Base-by-base conservation (phyloP, 2,329 filamentous ascomycete genomes). In the Sclerotinia glacialis region DNA sequence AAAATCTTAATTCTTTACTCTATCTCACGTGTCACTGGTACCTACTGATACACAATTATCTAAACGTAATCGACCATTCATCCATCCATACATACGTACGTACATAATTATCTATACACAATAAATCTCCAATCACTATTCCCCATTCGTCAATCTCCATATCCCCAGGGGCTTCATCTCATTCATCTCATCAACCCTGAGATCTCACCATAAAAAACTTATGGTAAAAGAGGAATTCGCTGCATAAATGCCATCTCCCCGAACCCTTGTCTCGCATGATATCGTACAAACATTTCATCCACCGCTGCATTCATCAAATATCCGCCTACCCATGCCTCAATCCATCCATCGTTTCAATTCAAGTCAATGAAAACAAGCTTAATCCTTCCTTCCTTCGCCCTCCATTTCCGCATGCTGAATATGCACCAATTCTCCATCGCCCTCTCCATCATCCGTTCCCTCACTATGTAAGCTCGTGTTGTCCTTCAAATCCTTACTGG, bases 371-470 rank as follows among this genome's bases (percentile, higher is more conserved):
- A 37, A n/a, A 37, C 14, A 47, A 37, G 26, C 37, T n/a, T 37
- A 55, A 14, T 46, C 47, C 65, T 53, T 68, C 68, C 44, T 68
- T 28, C 23, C 26, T 26, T 28, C 70, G 16, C 70, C 71, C 40
- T 70, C 67, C 67, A 70, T 73, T 67, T 75, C 73, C 2, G 71
- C 68, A 64, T 72, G 71, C 37, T 71, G 70, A 49, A 74, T 69
- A 67, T 74, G 71, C 2, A 74, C 69, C 40, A 74, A 55, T 50
- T 73, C 72, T 18, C 67, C 71, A 55, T 73, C 72, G 55, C 44
- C 64, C 16, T 42, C 64, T 37, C 63, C 68, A 28, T 69, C 71
- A 54, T 72, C 71, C 52, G 16, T 28, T 6, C 23, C 47, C 34
- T 65, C 58, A n/a, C 52, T 26, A 5, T 49, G 14, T 34, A 49